Conservation (phyloP, 805 yeast genomes). For the Saccharomycopsis microspora region DNA sequence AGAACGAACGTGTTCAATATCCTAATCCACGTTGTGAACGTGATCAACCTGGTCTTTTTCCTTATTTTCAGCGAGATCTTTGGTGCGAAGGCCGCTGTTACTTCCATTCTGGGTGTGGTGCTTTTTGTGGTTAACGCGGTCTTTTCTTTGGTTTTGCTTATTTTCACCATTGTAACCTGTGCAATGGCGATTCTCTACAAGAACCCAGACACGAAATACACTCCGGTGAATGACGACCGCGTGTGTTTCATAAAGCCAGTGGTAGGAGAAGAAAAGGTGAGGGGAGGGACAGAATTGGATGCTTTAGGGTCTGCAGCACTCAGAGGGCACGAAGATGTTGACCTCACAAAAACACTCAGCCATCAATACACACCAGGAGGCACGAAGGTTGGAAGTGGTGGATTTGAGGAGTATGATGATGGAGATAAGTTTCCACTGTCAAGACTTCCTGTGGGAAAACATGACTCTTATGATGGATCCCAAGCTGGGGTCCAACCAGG, state of each 20-base stretch:
- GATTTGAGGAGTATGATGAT: conserved; percentile 7
- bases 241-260: conserved; percentile 82
- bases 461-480: neutral
- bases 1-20: conserved; percentile 92
- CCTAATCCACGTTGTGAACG: conserved; percentile 65
- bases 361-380: conserved; percentile 1
- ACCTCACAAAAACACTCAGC: conserved; percentile 2
- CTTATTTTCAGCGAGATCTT: conserved; percentile 80
- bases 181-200: conserved; percentile 70
- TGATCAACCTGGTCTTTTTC: conserved; percentile 77
- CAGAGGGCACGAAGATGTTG: conserved; percentile 14
- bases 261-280: conserved; percentile 24
- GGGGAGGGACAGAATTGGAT: conserved; percentile 16
- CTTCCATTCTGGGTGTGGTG: conserved; percentile 85
- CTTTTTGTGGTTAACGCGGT: conserved; percentile 84
- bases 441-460: conserved; percentile 2
- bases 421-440: conserved; percentile 11
- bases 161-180: conserved; percentile 85
- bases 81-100: conserved; percentile 76
- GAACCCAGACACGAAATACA: conserved; percentile 92
- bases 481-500: conserved; percentile 12
- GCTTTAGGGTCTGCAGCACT: conserved; percentile 16
- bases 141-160: conserved; percentile 68
- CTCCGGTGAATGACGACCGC: conserved; percentile 94
- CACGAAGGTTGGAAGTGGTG: neutral